These are phyloP conservation scores for Neurospora intermedia DNA, from an alignment of 495 filamentous ascomycete genomes.

Conservation along the genomic window DNA sequence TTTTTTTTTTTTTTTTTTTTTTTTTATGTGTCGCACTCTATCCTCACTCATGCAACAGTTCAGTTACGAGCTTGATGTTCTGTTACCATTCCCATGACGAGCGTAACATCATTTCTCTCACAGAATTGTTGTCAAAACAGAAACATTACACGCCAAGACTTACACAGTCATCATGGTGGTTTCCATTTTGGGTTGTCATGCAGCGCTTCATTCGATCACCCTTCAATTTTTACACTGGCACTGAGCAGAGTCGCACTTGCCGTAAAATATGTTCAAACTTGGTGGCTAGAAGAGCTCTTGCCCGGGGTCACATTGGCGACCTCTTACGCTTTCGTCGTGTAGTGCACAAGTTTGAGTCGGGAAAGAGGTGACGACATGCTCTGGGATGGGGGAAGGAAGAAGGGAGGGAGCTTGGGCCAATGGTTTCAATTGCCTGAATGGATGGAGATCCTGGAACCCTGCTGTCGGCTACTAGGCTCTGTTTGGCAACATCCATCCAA, in stretches of 20 bases:
- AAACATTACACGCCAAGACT: neutral
- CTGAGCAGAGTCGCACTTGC: neutral
- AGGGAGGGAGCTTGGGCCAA: neutral
- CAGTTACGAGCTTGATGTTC: neutral
- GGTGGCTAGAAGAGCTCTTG: neutral
- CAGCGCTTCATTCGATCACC: neutral
- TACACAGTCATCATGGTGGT: neutral
- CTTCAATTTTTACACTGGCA: neutral
- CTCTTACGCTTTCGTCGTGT: neutral
- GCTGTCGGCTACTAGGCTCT: neutral
- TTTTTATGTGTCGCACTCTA: too few relatives aligned
- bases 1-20: too few relatives aligned
- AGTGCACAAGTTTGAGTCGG: neutral
- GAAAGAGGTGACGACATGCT: neutral
- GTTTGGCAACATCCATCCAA: neutral
- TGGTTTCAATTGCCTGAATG: neutral
- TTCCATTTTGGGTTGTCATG: neutral
- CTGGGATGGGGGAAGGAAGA: neutral
- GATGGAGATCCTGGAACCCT: too few relatives aligned
- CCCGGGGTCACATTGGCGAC: neutral
- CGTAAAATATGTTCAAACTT: neutral
- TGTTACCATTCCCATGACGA: neutral
- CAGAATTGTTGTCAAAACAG: neutral
- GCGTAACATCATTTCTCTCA: neutral
- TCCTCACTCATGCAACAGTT: neutral